phyloP scores from a whole-genome alignment of 73 alveolate genomes.

The Strombidium stylifer region DNA sequence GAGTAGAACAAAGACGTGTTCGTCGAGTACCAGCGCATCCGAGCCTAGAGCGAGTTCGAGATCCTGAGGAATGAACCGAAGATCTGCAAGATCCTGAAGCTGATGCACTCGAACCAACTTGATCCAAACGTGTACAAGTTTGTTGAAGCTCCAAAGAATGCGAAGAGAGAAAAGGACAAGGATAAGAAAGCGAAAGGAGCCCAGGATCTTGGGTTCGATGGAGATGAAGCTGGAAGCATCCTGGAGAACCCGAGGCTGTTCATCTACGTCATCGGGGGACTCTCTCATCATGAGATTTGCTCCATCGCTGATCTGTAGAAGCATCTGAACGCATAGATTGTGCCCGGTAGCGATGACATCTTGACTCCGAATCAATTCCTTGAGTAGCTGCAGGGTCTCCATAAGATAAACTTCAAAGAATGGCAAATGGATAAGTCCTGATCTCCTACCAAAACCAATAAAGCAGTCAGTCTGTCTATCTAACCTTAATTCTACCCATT shows the following conservation, averaged over 20 bases:
- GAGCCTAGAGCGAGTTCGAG: constrained; percentile 26
- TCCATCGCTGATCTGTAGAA: constrained; percentile 21
- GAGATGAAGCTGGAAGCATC: background rate
- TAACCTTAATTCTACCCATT: background rate
- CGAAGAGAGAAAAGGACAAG: constrained; percentile 11
- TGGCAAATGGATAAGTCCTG: too few relatives aligned
- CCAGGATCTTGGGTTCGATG: background rate
- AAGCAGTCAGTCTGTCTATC: too few relatives aligned
- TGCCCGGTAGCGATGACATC: constrained; percentile 42
- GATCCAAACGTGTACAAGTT: constrained; percentile 44
- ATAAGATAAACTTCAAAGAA: constrained; percentile 17
- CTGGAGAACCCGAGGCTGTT: constrained; percentile 55
- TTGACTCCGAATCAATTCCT: constrained; percentile 19
- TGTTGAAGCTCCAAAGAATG: constrained; percentile 17
- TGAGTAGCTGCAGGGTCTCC: constrained; percentile 15
- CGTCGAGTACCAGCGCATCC: constrained; percentile 16
- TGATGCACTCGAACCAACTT: background rate
- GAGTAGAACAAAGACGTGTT: constrained; percentile 29
- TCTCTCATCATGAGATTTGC: constrained; percentile 51
- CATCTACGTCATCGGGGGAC: constrained; percentile 55
- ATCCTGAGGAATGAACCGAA: constrained; percentile 45
- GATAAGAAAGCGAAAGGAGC: constrained; percentile 24
- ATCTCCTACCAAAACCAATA: too few relatives aligned
- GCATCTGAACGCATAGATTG: constrained; percentile 18
- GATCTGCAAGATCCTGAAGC: constrained; percentile 22